These are phyloP conservation scores for Eucalyptus tenuipes DNA, from an alignment of 345 rosid genomes.

Conservation along the genomic window DNA sequence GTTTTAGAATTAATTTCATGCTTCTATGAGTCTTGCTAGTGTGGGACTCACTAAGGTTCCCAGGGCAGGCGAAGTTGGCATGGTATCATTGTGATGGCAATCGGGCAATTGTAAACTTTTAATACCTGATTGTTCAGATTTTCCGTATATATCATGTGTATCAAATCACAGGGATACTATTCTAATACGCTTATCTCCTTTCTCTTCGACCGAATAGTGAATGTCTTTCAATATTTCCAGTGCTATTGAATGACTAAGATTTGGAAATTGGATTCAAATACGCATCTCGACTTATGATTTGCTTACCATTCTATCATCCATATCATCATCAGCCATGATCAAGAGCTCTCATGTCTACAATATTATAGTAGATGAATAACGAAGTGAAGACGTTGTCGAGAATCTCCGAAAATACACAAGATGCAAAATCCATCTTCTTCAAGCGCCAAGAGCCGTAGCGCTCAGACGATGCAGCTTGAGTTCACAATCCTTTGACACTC, in stretches of 20 bases:
- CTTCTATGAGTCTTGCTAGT: not conserved
- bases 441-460: not conserved
- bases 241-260: not conserved
- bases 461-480: not conserved
- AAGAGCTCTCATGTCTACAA: not conserved
- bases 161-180: not conserved
- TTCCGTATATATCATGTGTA: not conserved
- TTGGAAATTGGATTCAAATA: not conserved
- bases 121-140: not conserved
- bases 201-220: not conserved
- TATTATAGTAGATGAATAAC: not conserved
- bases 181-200: not conserved
- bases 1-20: not conserved
- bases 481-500: constrained; percentile 8
- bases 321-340: not conserved
- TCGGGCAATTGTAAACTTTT: not conserved
- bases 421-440: not conserved
- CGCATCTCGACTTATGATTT: not conserved
- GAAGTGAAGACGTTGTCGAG: not conserved
- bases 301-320: not conserved
- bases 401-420: not conserved
- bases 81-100: not conserved
- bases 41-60: not conserved
- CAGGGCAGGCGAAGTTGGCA: not conserved
- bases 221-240: not conserved